These are phyloP conservation scores for Hymenoscyphus scutula DNA, from an alignment of 2,329 filamentous ascomycete species.

Conservation along the genomic window DNA sequence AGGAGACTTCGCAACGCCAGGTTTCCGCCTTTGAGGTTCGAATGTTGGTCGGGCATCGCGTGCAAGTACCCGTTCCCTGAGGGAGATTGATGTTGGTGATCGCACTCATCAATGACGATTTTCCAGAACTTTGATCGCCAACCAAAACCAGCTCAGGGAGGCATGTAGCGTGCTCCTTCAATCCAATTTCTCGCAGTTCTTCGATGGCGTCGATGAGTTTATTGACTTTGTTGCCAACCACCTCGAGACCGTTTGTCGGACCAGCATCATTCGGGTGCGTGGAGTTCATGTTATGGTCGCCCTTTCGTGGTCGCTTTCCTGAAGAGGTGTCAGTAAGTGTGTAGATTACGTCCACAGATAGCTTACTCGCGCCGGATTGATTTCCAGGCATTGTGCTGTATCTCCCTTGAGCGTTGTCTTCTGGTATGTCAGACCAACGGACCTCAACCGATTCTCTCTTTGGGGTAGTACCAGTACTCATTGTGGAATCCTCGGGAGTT, in stretches of 20 bases:
- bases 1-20: constrained; percentile 67
- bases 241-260: constrained; percentile 38
- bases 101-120: constrained; percentile 65
- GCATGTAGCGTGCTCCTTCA: constrained; percentile 64
- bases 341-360: background rate
- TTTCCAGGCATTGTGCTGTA: background rate
- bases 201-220: constrained; percentile 64
- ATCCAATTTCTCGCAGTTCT: constrained; percentile 68
- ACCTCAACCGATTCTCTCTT: constrained; percentile 17
- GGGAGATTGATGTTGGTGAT: constrained; percentile 71
- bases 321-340: background rate
- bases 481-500: constrained; percentile 19
- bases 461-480: constrained; percentile 13
- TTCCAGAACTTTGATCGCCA: constrained; percentile 82
- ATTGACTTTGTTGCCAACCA: constrained; percentile 63
- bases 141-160: constrained; percentile 80
- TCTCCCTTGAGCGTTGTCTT: constrained; percentile 8
- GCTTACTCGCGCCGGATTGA: background rate
- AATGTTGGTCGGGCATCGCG: constrained; percentile 77
- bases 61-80: constrained; percentile 70
- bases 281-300: background rate
- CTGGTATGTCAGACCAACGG: constrained; percentile 13
- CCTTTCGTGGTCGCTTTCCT: background rate
- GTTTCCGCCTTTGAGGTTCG: constrained; percentile 54
- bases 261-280: background rate